Conservation (phyloP, 176 grass and related monocot species). For the Aegilops tauschii region DNA sequence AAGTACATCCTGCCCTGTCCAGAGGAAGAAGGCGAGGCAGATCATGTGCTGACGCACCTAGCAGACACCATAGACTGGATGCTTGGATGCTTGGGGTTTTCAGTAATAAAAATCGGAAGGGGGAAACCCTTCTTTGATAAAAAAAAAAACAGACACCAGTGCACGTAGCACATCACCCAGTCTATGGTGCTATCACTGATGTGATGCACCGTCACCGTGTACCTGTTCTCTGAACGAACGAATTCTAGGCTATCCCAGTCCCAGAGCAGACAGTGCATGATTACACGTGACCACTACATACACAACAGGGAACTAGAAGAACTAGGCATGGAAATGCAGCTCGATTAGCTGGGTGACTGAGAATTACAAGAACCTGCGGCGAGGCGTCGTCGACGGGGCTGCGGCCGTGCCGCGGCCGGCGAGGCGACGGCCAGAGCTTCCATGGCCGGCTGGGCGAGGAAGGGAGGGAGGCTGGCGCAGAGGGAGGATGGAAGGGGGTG, state of each 20-base stretch:
- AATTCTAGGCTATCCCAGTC: neutral
- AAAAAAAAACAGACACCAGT: too few species aligned
- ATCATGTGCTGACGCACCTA: too few species aligned
- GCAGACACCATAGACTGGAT: too few species aligned
- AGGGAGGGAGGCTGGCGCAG: neutral
- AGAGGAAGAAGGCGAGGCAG: too few species aligned
- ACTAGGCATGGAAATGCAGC: slow-evolving; percentile 14
- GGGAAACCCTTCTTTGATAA: too few species aligned
- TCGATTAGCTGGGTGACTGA: neutral
- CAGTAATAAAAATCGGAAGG: too few species aligned
- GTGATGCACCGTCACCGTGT: neutral
- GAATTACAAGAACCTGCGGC: slow-evolving; percentile 39
- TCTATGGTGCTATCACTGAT: neutral
- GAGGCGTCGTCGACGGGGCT: slow-evolving; percentile 24
- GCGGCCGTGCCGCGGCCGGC: slow-evolving; percentile 23
- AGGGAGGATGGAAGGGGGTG: neutral
- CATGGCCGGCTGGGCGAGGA: slow-evolving; percentile 21
- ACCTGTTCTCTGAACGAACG: neutral
- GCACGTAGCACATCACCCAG: too few species aligned
- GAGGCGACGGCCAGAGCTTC: slow-evolving; percentile 51
- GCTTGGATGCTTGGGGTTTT: too few species aligned
- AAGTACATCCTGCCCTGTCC: too few species aligned
- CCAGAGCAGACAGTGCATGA: neutral
- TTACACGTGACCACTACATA: neutral
- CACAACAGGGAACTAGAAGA: neutral